Evolutionary conservation across 2,329 filamentous ascomycete genomes (phyloP).

Genomic region (Ophiostoma tasmaniense): DNA sequence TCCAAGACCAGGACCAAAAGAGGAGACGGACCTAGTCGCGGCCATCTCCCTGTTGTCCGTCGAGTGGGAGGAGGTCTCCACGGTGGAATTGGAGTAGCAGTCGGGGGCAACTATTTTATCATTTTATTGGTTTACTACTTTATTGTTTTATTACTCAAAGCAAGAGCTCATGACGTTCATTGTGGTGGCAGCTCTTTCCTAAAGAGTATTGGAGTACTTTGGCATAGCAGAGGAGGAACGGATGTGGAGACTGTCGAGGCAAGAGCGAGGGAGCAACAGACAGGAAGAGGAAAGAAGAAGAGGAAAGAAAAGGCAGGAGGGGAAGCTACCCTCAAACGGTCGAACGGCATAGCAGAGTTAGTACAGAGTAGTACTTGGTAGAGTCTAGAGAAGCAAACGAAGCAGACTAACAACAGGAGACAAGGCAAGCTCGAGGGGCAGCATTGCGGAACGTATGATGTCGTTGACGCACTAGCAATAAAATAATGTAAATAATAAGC

Average conservation of each 20-base stretch:
- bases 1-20: not conserved
- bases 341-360: constrained; percentile 9
- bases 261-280: not conserved
- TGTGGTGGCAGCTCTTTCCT: not conserved
- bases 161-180: not conserved
- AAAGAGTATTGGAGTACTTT: not conserved
- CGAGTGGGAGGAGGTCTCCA: not conserved
- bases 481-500: not conserved
- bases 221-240: constrained; percentile 14
- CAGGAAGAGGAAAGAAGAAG: not conserved
- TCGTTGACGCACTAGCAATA: not conserved
- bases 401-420: not conserved
- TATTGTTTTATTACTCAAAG: not conserved
- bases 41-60: constrained; percentile 11
- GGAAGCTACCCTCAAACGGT: constrained; percentile 8
- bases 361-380: not conserved
- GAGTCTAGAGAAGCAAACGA: not conserved
- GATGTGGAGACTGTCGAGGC: constrained; percentile 1
- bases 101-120: constrained; percentile 1
- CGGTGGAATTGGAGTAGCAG: constrained; percentile 5
- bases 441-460: constrained; percentile 11
- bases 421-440: not conserved
- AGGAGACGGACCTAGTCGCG: not conserved
- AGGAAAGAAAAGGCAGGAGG: not conserved
- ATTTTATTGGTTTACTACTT: no score